Base-by-base conservation (phyloP, 805 yeast species). In the Pichia ethanolica region DNA sequence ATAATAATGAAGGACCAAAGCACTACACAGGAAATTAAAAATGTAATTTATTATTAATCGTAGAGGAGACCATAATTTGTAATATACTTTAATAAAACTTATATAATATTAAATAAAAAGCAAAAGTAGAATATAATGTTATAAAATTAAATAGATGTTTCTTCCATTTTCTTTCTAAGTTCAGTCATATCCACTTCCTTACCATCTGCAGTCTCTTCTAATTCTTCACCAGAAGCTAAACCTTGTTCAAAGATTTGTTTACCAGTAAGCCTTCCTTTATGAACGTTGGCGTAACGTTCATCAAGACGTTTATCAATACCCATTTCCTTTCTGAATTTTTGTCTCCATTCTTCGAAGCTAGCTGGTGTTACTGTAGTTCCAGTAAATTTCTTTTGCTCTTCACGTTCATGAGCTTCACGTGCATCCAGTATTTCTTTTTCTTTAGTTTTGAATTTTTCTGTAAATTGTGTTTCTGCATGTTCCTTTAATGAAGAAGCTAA, bases 331-430 rank as follows among this genome's bases (percentile, higher is more conserved):
- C 95, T 74, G 66, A 93, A 90, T 46, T 67, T 71, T 4, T 50
- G 48, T 60, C 96, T 74, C 99, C 99, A 91, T 42, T 65, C 72
- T 2, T 64, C 62, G 63, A 78, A 91, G n/a, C 83, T 73, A 56
- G 86, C 95, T 13, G 66, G 68, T 1, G 97, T 91, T 6, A 91
- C 97, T 48, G 85, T 79, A 1, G 98, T 93, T 35, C 99, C 99
- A 39, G 74, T 72, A 68, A 91, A 91, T 67, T 93, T 93, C 64
- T 83, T 83, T 64, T 89, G 95, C 63, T 89, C 97, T 65, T 83
- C 83, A 58, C 72, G 75, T 64, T 93, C 98, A 54, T 79, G 80
- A 26, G 73, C 81, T 46, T 74, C 69, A 20, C 85, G 67, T 53
- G 75, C 77, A 45, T 73, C 71, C 53, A 87, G 89, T 56, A 82